These are phyloP conservation scores for Neurospora sp. DNA, from an alignment of 495 filamentous ascomycete species.

Conservation along the genomic window DNA sequence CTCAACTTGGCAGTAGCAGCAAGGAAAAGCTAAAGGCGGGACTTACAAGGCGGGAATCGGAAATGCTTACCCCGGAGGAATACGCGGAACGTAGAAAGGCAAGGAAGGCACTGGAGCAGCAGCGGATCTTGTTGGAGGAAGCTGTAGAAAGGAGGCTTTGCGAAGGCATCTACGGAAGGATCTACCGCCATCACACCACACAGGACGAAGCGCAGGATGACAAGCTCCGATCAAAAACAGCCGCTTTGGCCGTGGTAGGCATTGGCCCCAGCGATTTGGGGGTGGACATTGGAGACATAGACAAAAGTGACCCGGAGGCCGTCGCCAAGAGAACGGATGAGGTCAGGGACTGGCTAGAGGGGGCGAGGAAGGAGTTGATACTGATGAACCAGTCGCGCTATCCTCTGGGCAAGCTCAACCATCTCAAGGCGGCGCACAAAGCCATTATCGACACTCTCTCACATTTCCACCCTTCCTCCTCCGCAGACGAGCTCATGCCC, in stretches of 20 bases:
- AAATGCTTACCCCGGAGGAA: slow-evolving; percentile 86
- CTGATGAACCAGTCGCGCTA: slow-evolving; percentile 81
- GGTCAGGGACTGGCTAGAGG: slow-evolving; percentile 60
- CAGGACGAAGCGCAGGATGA: slow-evolving; percentile 94
- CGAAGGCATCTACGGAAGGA: slow-evolving; percentile 72
- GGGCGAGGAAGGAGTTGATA: slow-evolving; percentile 61
- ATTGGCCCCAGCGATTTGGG: slow-evolving; percentile 83
- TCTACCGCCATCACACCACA: slow-evolving; percentile 86
- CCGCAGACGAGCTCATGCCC: slow-evolving; percentile 91
- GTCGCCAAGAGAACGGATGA: slow-evolving; percentile 55
- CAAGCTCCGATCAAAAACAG: slow-evolving; percentile 88
- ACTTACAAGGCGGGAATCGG: slow-evolving; percentile 29
- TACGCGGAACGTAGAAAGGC: slow-evolving; percentile 69
- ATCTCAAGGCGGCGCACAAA: slow-evolving; percentile 82
- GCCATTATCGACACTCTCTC: slow-evolving; percentile 82
- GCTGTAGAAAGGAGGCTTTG: slow-evolving; percentile 83
- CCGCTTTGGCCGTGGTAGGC: slow-evolving; percentile 79
- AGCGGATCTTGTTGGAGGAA: slow-evolving; percentile 71
- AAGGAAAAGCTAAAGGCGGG: slow-evolving; percentile 37
- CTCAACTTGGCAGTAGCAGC: slow-evolving; percentile 37
- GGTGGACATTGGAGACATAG: slow-evolving; percentile 52
- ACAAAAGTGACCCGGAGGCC: slow-evolving; percentile 32
- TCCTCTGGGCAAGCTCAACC: slow-evolving; percentile 83
- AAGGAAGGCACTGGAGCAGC: slow-evolving; percentile 64
- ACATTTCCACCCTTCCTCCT: slow-evolving; percentile 75